These are phyloP conservation scores for Phytopythium sindhum DNA, from an alignment of 352 stramenopile species.

Conservation along the genomic window DNA sequence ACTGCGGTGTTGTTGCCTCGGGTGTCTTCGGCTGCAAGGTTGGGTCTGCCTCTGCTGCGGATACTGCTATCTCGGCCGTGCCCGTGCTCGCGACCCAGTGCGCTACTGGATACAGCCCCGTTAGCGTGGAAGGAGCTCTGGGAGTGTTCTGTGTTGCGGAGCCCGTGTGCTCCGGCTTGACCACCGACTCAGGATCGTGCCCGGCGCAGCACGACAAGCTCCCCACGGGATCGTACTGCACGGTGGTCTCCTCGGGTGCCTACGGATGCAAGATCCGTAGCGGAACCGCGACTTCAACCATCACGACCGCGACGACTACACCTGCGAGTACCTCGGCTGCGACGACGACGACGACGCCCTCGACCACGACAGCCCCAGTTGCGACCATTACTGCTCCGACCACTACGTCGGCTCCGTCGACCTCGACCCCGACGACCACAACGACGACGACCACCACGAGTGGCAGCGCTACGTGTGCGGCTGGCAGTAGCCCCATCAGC, in stretches of 20 bases:
- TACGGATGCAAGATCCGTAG: conserved; percentile 21
- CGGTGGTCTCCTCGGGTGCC: conserved; percentile 23
- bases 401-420: background rate
- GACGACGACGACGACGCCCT: background rate
- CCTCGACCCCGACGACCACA: background rate
- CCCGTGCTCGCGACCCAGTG: conserved; percentile 15
- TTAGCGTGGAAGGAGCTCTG: conserved; percentile 21
- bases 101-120: conserved; percentile 17
- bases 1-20: conserved; percentile 6
- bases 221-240: conserved; percentile 24
- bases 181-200: conserved; percentile 27
- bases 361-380: background rate
- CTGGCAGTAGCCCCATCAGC: conserved; percentile 23
- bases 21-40: conserved; percentile 11
- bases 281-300: background rate
- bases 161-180: conserved; percentile 24
- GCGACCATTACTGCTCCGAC: background rate
- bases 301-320: background rate
- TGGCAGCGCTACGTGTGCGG: too few relatives aligned
- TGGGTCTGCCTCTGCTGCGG: background rate
- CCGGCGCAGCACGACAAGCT: conserved; percentile 25
- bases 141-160: conserved; percentile 22
- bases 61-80: background rate
- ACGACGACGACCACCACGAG: background rate
- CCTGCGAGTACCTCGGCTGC: background rate